Conservation (phyloP, 2,329 filamentous ascomycete species). For the Fusarium bactridioides region DNA sequence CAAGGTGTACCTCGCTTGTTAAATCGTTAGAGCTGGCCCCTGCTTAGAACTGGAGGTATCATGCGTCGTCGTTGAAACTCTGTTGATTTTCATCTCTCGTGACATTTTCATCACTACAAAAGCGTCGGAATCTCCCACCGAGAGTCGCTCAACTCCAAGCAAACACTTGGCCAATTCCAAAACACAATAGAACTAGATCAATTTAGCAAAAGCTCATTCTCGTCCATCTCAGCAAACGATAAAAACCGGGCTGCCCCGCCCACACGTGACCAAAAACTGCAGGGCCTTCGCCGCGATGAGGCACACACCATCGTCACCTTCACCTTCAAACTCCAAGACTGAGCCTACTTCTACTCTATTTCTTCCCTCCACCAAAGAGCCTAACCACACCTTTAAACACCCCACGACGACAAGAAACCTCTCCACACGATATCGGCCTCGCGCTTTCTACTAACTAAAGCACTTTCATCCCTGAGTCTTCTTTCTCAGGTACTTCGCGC, state of each 20-base stretch:
- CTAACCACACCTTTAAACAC: slow-evolving; percentile 18
- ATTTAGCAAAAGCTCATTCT: not conserved
- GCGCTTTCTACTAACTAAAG: slow-evolving; percentile 27
- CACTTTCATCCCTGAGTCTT: slow-evolving; percentile 18
- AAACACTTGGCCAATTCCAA: slow-evolving; percentile 12
- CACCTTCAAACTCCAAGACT: slow-evolving; percentile 39
- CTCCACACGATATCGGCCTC: slow-evolving; percentile 25
- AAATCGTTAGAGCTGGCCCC: slow-evolving; percentile 1
- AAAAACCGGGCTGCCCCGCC: slow-evolving; percentile 41
- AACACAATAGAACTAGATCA: not conserved
- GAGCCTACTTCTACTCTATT: slow-evolving; percentile 41
- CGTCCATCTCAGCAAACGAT: slow-evolving; percentile 4
- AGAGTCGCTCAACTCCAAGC: not conserved
- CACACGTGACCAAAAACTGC: slow-evolving; percentile 45
- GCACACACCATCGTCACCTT: slow-evolving; percentile 44
- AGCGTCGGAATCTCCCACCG: not conserved
- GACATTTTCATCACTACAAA: not conserved
- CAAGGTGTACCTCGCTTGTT: slow-evolving; percentile 9
- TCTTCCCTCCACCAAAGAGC: slow-evolving; percentile 35
- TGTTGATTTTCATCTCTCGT: not conserved
- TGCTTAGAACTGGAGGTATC: not conserved
- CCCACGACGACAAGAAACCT: slow-evolving; percentile 24
- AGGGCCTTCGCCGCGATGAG: slow-evolving; percentile 37
- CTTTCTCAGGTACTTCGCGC: slow-evolving; percentile 28
- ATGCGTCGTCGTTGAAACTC: not conserved